Percentiles rank a stretch among this genome's conserved stretches.
Conservation (phyloP, 768 basidiomycete genomes). For the Aureoboletus auriporus region DNA sequence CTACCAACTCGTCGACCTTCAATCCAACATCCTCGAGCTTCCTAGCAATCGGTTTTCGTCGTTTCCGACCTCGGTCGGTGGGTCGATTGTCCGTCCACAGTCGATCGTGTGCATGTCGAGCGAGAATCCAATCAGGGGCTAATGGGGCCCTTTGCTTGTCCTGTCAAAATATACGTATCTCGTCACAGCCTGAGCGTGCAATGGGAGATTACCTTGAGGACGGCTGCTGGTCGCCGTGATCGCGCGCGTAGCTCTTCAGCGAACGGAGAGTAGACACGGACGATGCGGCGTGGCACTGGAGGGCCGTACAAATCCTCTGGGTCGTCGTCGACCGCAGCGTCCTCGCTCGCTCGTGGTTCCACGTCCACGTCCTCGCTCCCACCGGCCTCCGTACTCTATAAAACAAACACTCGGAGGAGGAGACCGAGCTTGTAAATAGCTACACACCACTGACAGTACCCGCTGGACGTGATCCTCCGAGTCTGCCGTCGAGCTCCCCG, state of each 20-base stretch:
- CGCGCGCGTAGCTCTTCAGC: slow-evolving; percentile 25
- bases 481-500: background rate
- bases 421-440: background rate
- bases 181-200: background rate
- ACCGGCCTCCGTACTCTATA: slow-evolving; percentile 1
- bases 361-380: too few species aligned
- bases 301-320: slow-evolving; percentile 27
- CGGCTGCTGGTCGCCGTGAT: slow-evolving; percentile 8
- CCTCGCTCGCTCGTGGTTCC: background rate
- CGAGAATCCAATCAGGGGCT: slow-evolving; percentile 24
- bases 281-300: slow-evolving; percentile 21
- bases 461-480: slow-evolving; percentile 2
- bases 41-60: slow-evolving; percentile 11
- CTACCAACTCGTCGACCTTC: slow-evolving; percentile 14
- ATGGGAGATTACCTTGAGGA: slow-evolving; percentile 12
- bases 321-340: slow-evolving; percentile 14
- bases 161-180: slow-evolving; percentile 5
- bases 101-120: slow-evolving; percentile 17
- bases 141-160: slow-evolving; percentile 11
- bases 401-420: slow-evolving; percentile 1
- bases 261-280: slow-evolving; percentile 24
- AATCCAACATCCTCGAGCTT: slow-evolving; percentile 13
- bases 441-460: slow-evolving; percentile 9
- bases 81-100: slow-evolving; percentile 8
- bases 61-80: slow-evolving; percentile 6